phyloP scores from a whole-genome alignment of 129 eudicot species.

The carrot (Daucus carota) region DNA sequence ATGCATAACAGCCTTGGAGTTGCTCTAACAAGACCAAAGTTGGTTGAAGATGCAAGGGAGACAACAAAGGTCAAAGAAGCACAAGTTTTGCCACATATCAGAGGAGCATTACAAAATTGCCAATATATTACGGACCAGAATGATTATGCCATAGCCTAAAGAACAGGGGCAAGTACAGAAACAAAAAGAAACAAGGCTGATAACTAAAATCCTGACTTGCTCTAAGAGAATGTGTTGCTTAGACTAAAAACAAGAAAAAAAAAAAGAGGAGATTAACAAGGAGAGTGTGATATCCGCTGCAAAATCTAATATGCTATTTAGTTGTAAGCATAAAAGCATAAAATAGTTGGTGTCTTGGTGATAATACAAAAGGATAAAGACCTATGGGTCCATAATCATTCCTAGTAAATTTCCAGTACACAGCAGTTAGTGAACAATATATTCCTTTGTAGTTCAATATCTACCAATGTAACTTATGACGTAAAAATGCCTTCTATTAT shows the following conservation, averaged over 20 bases:
- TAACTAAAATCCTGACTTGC: neutral
- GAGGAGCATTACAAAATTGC: neutral
- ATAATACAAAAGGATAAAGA: neutral
- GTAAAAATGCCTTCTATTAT: neutral
- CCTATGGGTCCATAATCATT: neutral
- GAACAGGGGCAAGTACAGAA: neutral
- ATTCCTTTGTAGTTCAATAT: neutral
- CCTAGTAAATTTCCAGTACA: neutral
- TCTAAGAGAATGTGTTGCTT: no score
- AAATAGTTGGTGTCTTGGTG: no score
- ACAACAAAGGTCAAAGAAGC: neutral
- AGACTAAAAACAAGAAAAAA: no score
- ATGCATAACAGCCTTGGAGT: no score
- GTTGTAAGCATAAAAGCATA: neutral
- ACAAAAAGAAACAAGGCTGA: neutral
- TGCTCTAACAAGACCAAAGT: neutral
- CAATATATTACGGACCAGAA: neutral
- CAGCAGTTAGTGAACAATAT: neutral
- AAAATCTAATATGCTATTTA: neutral
- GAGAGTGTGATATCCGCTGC: no score
- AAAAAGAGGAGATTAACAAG: no score
- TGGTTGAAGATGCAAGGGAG: neutral
- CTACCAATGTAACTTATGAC: neutral
- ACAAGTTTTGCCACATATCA: neutral
- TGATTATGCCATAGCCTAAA: neutral